A percentile compares a stretch with the other conserved stretches of the same genome.
phyloP scores from a whole-genome alignment of 352 stramenopile species.

The Globisporangium heterothallicum region DNA sequence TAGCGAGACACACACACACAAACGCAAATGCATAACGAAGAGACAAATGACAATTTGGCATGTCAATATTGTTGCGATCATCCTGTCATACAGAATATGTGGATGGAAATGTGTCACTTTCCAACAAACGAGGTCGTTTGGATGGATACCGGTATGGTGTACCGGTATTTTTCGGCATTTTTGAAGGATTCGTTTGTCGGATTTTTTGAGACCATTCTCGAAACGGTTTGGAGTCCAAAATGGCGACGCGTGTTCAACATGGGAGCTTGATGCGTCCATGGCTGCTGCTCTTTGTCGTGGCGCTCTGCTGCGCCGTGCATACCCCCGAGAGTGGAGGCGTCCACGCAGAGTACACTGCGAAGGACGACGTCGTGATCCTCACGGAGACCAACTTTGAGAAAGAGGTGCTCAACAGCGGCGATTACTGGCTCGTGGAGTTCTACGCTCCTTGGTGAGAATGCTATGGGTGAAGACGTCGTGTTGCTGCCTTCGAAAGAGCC shows the following conservation, averaged over 20 bases:
- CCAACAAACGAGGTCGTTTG: no score
- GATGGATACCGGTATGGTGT: no score
- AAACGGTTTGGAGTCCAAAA: no score
- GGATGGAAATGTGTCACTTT: no score
- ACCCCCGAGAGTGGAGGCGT: neutral
- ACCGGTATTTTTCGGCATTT: neutral
- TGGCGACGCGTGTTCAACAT: neutral
- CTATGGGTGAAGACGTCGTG: no score
- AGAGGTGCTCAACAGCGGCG: constrained; percentile 65
- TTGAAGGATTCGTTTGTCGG: neutral
- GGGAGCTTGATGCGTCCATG: neutral
- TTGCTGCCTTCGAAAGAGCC: neutral
- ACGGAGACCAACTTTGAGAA: constrained; percentile 84
- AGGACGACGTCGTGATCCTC: constrained; percentile 60
- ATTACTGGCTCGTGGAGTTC: constrained; percentile 93
- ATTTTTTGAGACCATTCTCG: neutral
- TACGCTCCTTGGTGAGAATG: constrained; percentile 82
- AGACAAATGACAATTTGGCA: neutral
- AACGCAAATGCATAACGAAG: neutral
- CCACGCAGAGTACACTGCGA: constrained; percentile 35
- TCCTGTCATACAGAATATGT: neutral
- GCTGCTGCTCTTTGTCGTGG: neutral
- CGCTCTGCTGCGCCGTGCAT: constrained; percentile 3
- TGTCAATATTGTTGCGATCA: neutral
- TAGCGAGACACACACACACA: neutral